Base-by-base conservation (phyloP, 2,329 filamentous ascomycete genomes). In the Tolypocladium ovalisporum region DNA sequence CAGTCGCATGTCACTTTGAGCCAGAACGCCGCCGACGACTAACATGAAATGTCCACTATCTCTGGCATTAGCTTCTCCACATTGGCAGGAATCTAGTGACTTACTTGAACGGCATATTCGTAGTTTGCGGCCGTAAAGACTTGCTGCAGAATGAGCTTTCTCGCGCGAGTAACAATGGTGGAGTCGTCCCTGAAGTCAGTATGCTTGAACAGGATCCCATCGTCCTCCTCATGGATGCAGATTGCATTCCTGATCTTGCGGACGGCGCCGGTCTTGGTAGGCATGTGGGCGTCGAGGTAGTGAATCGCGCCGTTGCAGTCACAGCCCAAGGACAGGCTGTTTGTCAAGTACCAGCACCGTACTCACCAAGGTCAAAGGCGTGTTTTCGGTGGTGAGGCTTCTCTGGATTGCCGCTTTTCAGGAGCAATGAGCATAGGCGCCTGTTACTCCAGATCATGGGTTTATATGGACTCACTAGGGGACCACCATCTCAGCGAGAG, bases 151-250 rank as follows among this genome's bases (percentile, higher is more conserved):
- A n/a, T n/a, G n/a, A n/a, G 39, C 19, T 40, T 40, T 19, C 39
- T 40, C 19, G 39, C 39, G 19, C 8, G 84, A 0, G 91, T 96
- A 5, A 96, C 89, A 12, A 94, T 90, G 56, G 86, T 83, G 0
- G 89, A 93, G 49, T 94, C 88, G 67, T 97, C 92, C 40, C 92
- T 83, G 81, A 96, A 97, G 73, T 97, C 92, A 19, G 85, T 91
- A 74, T 95, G 90, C 75, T 97, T 97, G 82, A 95, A 96, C 1
- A 96, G 78, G 59, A 97, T 94, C 7, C 92, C 92, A 2, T 84
- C 83, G 62, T 97, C 92, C 74, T 97, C 92, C 71, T 97, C 92
- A 73, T 97, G 92, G 62, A 97, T 92, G 71, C 92, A 97, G 63
- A 97, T 88, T 40, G 92, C 92, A 67, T 96, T 96, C 78, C 96